Evolutionary conservation across 805 yeast species (phyloP).

Genomic region (Suhomyces faveliae): DNA sequence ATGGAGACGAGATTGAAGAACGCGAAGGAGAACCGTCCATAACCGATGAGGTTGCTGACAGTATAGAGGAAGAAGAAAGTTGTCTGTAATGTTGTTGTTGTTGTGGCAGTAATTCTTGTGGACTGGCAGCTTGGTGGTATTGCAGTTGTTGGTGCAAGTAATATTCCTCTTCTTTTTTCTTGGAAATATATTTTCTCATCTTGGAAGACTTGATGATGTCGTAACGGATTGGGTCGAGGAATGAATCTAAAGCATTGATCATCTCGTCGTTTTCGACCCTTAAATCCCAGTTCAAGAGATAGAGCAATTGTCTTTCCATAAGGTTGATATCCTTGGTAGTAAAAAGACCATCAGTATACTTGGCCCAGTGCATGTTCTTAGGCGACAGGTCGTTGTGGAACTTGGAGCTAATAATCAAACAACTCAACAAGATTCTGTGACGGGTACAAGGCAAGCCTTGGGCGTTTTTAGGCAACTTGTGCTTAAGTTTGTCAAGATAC

Average conservation of each 20-base stretch:
- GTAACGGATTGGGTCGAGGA: slow-evolving; percentile 52
- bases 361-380: slow-evolving; percentile 76
- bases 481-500: slow-evolving; percentile 59
- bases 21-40: slow-evolving; percentile 9
- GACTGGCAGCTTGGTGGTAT: slow-evolving; percentile 2
- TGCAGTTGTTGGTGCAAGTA: slow-evolving; percentile 2
- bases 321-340: slow-evolving; percentile 65
- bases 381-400: slow-evolving; percentile 78
- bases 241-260: slow-evolving; percentile 37
- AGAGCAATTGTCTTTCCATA: slow-evolving; percentile 76
- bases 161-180: slow-evolving; percentile 22
- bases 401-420: slow-evolving; percentile 70
- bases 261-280: slow-evolving; percentile 47
- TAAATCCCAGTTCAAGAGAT: slow-evolving; percentile 69
- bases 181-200: slow-evolving; percentile 31
- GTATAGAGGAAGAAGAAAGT: slow-evolving; percentile 14
- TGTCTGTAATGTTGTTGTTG: slow-evolving; percentile 19
- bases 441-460: slow-evolving; percentile 78
- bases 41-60: slow-evolving; percentile 9
- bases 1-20: slow-evolving; percentile 6
- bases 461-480: slow-evolving; percentile 65
- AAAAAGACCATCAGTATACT: slow-evolving; percentile 73
- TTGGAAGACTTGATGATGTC: slow-evolving; percentile 33
- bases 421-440: slow-evolving; percentile 73
- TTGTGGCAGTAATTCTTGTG: slow-evolving; percentile 1